Conservation (phyloP, 2,329 filamentous ascomycete species). For the Phyllosticta citrichinensis region DNA sequence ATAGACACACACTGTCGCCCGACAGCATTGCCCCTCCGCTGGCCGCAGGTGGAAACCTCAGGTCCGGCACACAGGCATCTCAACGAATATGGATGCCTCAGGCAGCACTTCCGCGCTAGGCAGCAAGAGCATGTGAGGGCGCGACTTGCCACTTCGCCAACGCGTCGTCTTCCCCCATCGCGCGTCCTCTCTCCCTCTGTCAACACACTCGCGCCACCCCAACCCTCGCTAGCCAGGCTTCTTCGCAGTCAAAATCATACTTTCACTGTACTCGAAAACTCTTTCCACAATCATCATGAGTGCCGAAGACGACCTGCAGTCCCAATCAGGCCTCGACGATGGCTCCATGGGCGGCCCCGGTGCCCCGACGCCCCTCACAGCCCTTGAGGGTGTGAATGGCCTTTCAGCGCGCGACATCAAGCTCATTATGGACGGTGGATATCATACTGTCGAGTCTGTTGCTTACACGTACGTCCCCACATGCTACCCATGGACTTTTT, state of each 20-base stretch:
- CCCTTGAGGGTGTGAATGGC: constrained; percentile 79
- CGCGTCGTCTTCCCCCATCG: not conserved
- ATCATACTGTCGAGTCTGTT: constrained; percentile 89
- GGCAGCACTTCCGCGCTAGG: not conserved
- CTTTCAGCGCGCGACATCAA: constrained; percentile 95
- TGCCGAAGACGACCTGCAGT: constrained; percentile 47
- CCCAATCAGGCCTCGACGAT: constrained; percentile 55
- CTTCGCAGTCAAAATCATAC: not conserved
- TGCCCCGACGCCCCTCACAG: constrained; percentile 79
- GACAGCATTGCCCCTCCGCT: too few species aligned
- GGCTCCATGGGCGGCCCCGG: constrained; percentile 68
- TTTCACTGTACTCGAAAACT: not conserved
- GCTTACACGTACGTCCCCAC: constrained; percentile 67
- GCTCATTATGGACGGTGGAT: constrained; percentile 81
- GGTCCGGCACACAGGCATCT: not conserved
- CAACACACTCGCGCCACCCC: not conserved
- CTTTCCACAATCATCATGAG: constrained; percentile 31
- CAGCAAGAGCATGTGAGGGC: constrained; percentile 2
- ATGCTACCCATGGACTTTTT: not conserved
- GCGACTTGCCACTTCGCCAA: constrained; percentile 1
- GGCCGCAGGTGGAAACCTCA: too few species aligned
- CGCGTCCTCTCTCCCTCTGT: not conserved
- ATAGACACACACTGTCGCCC: too few species aligned
- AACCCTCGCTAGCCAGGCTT: not conserved
- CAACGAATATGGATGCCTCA: not conserved